Evolutionary conservation across 2,329 filamentous ascomycete genomes (phyloP), one percentile per base, ranked within the genome.

Genomic region (Trichocomaceae sp.): DNA sequence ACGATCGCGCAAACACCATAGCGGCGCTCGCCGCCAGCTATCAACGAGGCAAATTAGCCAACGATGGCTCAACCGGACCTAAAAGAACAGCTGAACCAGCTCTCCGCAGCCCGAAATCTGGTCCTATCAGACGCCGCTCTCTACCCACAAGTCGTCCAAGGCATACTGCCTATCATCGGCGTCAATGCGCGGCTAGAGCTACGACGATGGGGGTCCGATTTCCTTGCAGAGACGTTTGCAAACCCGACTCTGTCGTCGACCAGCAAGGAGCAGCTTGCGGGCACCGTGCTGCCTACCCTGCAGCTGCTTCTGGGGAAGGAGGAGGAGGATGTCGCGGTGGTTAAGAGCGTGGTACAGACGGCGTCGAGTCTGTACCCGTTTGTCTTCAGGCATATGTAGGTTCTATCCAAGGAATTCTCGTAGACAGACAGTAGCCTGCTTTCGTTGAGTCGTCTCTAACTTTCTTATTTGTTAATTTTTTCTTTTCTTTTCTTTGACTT

Each of bases 141-240:
- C 75, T 99, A 97, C 72, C 85, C 87, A 50, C 89, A 88, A 71
- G 92, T 99, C 68, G 86, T 99, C 59, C 88, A 89, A 66, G 90
- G 90, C 47, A 90, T 97, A 59, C 77, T 97, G n/a, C 90, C 91
- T 54, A 91, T 97, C 65, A 88, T 96, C 71, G 85, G 86, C 58
- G 83, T 87, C 50, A 79, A 80, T 61, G 81, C 88, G 60, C 81
- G 83, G 58, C 74, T 96, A 55, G 89, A 95, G 72, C 77, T 97
- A 65, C 87, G 90, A 72, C 80, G 91, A 86, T 99, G 93, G 93
- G 93, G 92, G 23, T 86, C 91, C 59, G 91, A 96, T 58, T 99
- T 99, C 68, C 79, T 99, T 44, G 90, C 92, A 55, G 93, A 99
- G 76, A 90, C 91, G 2, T 97, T 99, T 74, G 87, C 93, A 55